Evolutionary conservation across 371 early-diverging fungal genomes (phyloP).

Genomic region (Blakeslea trispora): DNA sequence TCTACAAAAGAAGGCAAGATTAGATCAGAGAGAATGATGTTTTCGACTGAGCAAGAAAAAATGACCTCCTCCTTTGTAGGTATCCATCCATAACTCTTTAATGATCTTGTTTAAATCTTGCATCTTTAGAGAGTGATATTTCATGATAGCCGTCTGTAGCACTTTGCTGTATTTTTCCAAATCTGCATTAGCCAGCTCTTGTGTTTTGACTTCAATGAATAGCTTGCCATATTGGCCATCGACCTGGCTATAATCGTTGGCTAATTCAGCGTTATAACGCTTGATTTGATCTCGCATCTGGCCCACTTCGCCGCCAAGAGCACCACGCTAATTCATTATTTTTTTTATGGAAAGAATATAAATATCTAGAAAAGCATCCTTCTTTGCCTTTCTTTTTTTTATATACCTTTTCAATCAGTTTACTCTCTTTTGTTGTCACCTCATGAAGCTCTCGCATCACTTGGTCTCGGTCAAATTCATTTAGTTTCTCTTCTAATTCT

Average conservation of each 20-base stretch:
- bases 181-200: slow-evolving; percentile 79
- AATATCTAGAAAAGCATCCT: too few species aligned
- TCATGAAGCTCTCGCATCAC: slow-evolving; percentile 39
- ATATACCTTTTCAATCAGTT: slow-evolving; percentile 56
- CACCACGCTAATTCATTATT: slow-evolving; percentile 76
- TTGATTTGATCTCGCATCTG: slow-evolving; percentile 78
- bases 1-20: slow-evolving; percentile 51
- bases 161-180: slow-evolving; percentile 86
- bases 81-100: slow-evolving; percentile 95
- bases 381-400: not conserved
- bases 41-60: too few species aligned
- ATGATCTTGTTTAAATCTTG: slow-evolving; percentile 97
- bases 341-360: too few species aligned
- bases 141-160: slow-evolving; percentile 92
- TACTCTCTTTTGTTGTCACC: slow-evolving; percentile 48
- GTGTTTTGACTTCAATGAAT: slow-evolving; percentile 72
- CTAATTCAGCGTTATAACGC: slow-evolving; percentile 63
- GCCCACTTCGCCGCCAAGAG: slow-evolving; percentile 81
- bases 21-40: not conserved
- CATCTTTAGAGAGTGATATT: slow-evolving; percentile 96
- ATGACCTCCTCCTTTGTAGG: slow-evolving; percentile 95
- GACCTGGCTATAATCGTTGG: slow-evolving; percentile 77
- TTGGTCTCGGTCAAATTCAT: slow-evolving; percentile 20
- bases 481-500: slow-evolving; percentile 31
- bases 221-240: slow-evolving; percentile 68